Evolutionary conservation across 257 asterid genomes (phyloP).

Genomic region (Gardenia jasminoides): DNA sequence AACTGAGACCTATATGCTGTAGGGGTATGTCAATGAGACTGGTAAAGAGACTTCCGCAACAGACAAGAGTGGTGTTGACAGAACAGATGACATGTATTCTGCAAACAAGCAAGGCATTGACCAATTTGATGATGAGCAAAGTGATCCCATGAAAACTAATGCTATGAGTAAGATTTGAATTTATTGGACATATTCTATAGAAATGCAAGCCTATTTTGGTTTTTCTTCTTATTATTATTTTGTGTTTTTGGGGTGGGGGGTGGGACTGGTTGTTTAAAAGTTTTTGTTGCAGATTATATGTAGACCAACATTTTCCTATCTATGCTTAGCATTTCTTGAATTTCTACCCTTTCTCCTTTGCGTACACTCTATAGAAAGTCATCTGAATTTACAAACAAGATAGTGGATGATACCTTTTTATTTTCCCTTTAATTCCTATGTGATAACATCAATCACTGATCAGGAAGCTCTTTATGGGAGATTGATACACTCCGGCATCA

Average conservation of each 20-base stretch:
- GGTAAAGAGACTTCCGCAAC: conserved; percentile 37
- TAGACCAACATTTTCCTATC: background rate
- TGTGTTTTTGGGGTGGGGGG: too few relatives aligned
- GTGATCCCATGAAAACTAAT: conserved; percentile 61
- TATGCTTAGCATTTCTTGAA: background rate
- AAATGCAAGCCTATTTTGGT: background rate
- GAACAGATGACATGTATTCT: conserved; percentile 19
- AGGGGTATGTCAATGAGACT: conserved; percentile 48
- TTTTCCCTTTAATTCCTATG: background rate
- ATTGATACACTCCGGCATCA: conserved; percentile 81
- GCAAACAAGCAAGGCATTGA: conserved; percentile 61
- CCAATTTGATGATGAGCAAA: conserved; percentile 69
- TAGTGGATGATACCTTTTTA: background rate
- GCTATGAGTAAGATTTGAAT: conserved; percentile 66
- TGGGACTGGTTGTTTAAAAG: background rate
- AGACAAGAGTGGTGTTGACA: conserved; percentile 28
- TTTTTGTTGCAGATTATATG: conserved; percentile 12
- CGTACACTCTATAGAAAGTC: background rate
- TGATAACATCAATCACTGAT: conserved; percentile 22
- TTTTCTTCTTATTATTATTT: background rate
- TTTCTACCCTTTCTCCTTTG: background rate
- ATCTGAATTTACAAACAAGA: conserved; percentile 1
- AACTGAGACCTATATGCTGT: conserved; percentile 8
- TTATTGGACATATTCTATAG: background rate
- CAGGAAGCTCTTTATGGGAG: conserved; percentile 99